Conservation (phyloP, 495 filamentous ascomycete species). For the Coniosporium apollinis region DNA sequence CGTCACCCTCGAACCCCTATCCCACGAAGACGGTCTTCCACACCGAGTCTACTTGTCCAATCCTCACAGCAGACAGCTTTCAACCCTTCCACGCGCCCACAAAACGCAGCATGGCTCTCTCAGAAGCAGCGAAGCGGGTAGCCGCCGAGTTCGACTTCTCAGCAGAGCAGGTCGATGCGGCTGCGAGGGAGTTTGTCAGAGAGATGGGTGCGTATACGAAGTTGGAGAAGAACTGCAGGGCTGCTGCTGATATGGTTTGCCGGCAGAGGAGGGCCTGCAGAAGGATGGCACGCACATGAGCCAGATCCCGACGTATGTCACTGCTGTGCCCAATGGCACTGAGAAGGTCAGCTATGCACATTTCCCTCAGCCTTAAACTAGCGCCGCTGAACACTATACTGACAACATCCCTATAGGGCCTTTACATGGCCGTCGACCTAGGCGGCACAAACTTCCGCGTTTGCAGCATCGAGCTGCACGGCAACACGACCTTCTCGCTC, state of each 20-base stretch:
- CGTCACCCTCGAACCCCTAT: too few relatives aligned
- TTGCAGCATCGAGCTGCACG: conserved; percentile 81
- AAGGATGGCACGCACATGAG: conserved; percentile 66
- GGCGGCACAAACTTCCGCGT: conserved; percentile 97
- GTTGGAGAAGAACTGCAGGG: not conserved
- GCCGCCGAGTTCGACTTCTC: conserved; percentile 76
- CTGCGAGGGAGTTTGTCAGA: conserved; percentile 66
- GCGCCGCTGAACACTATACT: not conserved
- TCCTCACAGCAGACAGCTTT: too few relatives aligned
- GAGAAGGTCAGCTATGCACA: conserved; percentile 52
- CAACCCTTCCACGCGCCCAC: too few relatives aligned
- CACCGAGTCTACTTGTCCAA: too few relatives aligned
- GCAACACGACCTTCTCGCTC: conserved; percentile 81
- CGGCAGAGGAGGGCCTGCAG: conserved; percentile 56
- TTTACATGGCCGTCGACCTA: conserved; percentile 91
- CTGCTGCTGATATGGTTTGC: not conserved
- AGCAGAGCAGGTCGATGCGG: conserved; percentile 59
- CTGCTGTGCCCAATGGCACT: conserved; percentile 87
- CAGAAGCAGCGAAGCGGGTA: conserved; percentile 59
- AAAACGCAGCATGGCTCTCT: conserved; percentile 39
- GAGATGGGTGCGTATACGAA: conserved; percentile 49
- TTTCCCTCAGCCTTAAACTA: too few relatives aligned
- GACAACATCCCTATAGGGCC: conserved; percentile 42
- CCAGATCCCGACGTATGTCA: conserved; percentile 96
- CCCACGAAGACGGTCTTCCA: too few relatives aligned